Evolutionary conservation across 192 early-diverging fungal species (phyloP), one percentile per base, ranked within the genome.

Genomic region (Umbelopsis sp.): DNA sequence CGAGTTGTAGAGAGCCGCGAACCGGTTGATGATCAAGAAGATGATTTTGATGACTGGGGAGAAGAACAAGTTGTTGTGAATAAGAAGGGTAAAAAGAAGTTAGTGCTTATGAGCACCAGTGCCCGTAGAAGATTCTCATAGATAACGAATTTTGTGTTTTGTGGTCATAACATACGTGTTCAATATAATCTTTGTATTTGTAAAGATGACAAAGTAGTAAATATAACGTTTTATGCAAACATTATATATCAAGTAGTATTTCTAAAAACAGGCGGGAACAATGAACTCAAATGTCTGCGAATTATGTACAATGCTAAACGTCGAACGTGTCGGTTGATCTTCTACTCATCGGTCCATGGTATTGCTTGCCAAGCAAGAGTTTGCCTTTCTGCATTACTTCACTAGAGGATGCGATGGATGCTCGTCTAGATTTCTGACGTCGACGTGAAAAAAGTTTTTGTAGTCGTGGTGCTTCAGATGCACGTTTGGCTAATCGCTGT

Each of bases 71-170:
- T 74, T 5, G 64, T 81, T n/a, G 76, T 78, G 16, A 68, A 74
- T 6, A 81, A 81, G 69, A 77, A 77, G 35, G 80, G 80, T 67
- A 81, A 81, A 69, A 81, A 81, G 68, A 81, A 81, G 27, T 52
- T 81, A 45, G 64, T 76, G 2, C 51, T 81, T 5, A 65, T 81
- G 15, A 78, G 77, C 68, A 70, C 80, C 1, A 81, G 73, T 46
- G 77, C 71, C 64, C 74, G 79, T 52, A 70, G 75, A 50, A 72
- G 79, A 44, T 18, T 61, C 15, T 61, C 11, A 35, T 49, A 49
- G 22, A 49, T 49, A 41, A 41, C 10, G 37, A 6, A 6, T 4
- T 41, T 6, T 41, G 37, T 1, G 35, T 30, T 30, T 30, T 30
- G 27, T 1, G 27, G 27, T 3, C 27, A 41, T 41, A 41, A 41